Conservation (phyloP, 179 eudicot genomes). For the Camellia oleifera region DNA sequence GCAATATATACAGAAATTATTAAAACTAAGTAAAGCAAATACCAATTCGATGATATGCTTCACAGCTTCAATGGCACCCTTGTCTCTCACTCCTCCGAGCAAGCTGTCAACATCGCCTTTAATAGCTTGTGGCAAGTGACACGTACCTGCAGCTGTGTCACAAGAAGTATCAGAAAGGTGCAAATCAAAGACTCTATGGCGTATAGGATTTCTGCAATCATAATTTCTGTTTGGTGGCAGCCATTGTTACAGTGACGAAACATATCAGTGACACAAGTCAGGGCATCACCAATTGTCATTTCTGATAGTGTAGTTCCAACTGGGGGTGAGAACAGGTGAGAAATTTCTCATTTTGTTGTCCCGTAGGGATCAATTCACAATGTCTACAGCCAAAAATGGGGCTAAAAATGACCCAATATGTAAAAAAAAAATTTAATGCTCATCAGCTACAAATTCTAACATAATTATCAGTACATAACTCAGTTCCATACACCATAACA, state of each 20-base stretch:
- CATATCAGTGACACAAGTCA: not conserved
- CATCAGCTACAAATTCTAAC: not conserved
- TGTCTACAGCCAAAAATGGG: not conserved
- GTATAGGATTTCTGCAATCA: not conserved
- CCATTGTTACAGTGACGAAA: not conserved
- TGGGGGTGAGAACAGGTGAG: not conserved
- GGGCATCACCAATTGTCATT: not conserved
- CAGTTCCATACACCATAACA: not conserved
- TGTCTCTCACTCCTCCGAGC: constrained; percentile 45
- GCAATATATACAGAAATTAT: not conserved
- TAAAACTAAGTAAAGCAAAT: constrained; percentile 13
- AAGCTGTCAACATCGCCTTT: constrained; percentile 46
- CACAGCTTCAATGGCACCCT: constrained; percentile 56
- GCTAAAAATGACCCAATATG: not conserved
- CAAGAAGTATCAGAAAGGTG: not conserved
- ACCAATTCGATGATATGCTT: constrained; percentile 85
- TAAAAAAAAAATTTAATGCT: not conserved
- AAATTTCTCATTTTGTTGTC: not conserved
- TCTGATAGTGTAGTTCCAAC: not conserved
- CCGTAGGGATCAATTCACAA: not conserved
- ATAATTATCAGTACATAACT: too few relatives aligned
- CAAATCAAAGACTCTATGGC: not conserved
- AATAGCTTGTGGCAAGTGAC: constrained; percentile 54
- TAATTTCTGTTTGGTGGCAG: too few relatives aligned
- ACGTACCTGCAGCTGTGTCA: constrained; percentile 42